Conservation (phyloP, 495 filamentous ascomycete genomes). For the Alectoria sarmentosa region DNA sequence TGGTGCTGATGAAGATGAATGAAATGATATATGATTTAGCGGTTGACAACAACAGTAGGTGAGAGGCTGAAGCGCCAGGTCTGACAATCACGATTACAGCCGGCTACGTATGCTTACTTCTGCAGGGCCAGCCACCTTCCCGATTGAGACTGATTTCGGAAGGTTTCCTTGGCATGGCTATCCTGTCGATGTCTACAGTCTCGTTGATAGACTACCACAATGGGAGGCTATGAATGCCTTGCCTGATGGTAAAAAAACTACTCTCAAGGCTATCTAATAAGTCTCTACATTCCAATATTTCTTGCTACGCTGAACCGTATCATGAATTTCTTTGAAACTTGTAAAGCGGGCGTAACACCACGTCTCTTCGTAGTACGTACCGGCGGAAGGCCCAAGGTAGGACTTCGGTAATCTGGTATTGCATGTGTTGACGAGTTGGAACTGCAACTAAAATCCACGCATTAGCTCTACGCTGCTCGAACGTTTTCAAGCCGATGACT, state of each 20-base stretch:
- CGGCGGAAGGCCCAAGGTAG: conserved; percentile 62
- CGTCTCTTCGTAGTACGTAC: conserved; percentile 52
- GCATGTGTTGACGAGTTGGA: conserved; percentile 54
- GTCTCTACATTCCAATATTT: not conserved
- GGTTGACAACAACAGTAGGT: too few relatives aligned
- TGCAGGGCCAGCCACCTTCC: conserved; percentile 5
- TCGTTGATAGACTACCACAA: not conserved
- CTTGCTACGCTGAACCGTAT: not conserved
- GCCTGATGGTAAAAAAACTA: not conserved
- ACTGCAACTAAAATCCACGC: conserved; percentile 43
- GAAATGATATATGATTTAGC: too few relatives aligned
- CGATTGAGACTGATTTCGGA: not conserved
- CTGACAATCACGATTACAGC: conserved; percentile 11
- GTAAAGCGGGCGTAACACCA: conserved; percentile 56
- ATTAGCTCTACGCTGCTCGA: not conserved
- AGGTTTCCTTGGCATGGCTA: not conserved
- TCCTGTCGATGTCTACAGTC: not conserved
- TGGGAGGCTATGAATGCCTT: not conserved
- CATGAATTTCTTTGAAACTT: conserved; percentile 34
- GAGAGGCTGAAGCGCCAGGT: not conserved
- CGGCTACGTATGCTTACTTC: conserved; percentile 9
- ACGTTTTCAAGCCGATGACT: not conserved
- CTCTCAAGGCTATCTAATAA: not conserved
- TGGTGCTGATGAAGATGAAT: not conserved
- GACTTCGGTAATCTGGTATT: conserved; percentile 55